These are phyloP conservation scores for Trichoderma guizhouense DNA, from an alignment of 2,329 filamentous ascomycete species.

Conservation along the genomic window DNA sequence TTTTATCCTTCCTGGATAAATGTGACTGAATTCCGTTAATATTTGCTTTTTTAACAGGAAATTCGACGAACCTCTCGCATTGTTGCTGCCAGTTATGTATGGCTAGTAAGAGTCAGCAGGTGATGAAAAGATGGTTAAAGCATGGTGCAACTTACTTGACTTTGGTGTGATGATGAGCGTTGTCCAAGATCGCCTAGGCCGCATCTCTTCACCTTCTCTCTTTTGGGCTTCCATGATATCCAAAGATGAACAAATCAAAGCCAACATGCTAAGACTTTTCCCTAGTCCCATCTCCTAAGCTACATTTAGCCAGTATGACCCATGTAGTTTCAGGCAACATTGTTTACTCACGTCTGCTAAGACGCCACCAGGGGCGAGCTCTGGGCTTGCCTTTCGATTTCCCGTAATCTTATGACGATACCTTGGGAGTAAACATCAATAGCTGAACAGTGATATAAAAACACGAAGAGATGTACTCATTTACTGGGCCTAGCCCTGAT, in stretches of 20 bases:
- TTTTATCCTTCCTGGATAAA: not conserved
- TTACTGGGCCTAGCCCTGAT: not conserved
- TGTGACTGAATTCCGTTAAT: not conserved
- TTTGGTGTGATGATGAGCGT: constrained; percentile 18
- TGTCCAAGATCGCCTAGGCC: constrained; percentile 26
- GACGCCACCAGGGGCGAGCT: not conserved
- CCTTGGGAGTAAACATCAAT: not conserved
- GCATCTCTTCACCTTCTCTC: not conserved
- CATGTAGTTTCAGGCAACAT: not conserved
- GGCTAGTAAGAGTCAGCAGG: constrained; percentile 25
- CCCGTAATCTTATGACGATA: not conserved
- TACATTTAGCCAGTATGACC: not conserved
- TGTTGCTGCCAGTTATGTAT: constrained; percentile 29
- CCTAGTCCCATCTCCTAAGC: constrained; percentile 36
- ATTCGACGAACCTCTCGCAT: not conserved
- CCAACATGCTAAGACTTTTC: constrained; percentile 31
- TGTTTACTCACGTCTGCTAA: not conserved
- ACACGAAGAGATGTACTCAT: not conserved
- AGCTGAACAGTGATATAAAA: not conserved
- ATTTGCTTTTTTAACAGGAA: not conserved
- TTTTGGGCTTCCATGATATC: constrained; percentile 21
- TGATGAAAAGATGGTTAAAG: accelerated
- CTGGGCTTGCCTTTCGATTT: not conserved
- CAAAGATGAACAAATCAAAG: constrained; percentile 28
- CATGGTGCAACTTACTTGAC: not conserved